phyloP scores from a whole-genome alignment of 2,329 filamentous ascomycete species.

The Fusarium pilosicola region DNA sequence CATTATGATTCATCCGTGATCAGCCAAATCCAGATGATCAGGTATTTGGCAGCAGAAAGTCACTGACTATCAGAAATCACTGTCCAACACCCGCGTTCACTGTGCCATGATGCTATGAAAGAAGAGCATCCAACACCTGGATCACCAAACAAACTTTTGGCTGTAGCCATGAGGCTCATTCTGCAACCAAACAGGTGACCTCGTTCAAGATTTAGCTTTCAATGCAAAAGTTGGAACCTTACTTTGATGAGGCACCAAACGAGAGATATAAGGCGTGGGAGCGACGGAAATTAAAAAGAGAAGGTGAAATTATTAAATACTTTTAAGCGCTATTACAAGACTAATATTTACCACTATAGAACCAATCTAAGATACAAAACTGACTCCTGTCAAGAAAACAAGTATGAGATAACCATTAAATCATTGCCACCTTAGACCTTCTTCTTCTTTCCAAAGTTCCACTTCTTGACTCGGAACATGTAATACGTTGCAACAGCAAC shows the following conservation, averaged over 20 bases:
- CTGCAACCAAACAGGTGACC: too few species aligned
- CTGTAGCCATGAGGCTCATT: too few species aligned
- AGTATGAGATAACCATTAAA: too few species aligned
- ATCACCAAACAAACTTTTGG: too few species aligned
- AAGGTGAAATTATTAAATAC: neutral
- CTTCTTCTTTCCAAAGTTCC: slow-evolving; percentile 34
- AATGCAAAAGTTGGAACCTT: too few species aligned
- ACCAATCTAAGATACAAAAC: neutral
- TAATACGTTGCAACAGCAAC: slow-evolving; percentile 27
- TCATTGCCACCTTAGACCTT: neutral
- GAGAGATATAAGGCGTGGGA: too few species aligned
- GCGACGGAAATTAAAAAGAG: rapidly evolving
- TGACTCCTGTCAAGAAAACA: neutral
- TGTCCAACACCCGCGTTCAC: neutral
- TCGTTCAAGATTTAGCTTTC: too few species aligned
- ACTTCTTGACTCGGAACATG: slow-evolving; percentile 35
- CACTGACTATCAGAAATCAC: slow-evolving; percentile 3
- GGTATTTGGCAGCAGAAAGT: neutral
- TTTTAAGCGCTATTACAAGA: neutral
- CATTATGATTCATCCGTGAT: neutral
- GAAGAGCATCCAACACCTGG: too few species aligned
- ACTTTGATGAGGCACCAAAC: too few species aligned
- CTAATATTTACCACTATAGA: neutral
- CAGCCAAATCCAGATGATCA: neutral
- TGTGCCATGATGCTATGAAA: too few species aligned